Evolutionary conservation across 768 basidiomycete species (phyloP), one percentile per base, ranked within the genome.

Genomic region (Mycena polygramma): DNA sequence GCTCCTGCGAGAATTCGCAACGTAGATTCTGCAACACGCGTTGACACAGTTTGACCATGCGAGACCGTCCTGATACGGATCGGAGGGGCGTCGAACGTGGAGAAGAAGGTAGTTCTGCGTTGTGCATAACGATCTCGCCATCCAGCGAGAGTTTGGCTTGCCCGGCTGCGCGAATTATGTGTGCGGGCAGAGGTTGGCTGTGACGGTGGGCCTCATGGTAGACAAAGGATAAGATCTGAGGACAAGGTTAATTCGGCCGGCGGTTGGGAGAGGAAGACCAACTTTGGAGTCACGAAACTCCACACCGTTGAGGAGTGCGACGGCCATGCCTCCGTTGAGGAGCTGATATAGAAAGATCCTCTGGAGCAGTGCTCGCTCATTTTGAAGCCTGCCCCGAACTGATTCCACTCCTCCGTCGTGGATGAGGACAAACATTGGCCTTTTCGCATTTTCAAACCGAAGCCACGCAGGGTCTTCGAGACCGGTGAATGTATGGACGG

Each of bases 231-330:
- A 88, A 76, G 46, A 92, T 86, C 92, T 92, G 72, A 9, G 19
- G 37, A 36, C n/a, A 37, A 9, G 35, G 24, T 19, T 36, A 62
- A 20, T 13, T 55, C 30, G 11, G 15, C 36, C 17, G 65, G 17
- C 8, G 11, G 43, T 9, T 20, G 57, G 26, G 43, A 49, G 65
- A 51, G 49, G 53, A 48, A 37, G 8, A 52, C 78, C 22, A 19
- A 88, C 92, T 83, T 92, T 92, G 0, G 87, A 87, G 72, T 92
- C 90, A 49, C 85, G 84, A 72, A 90, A 92, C 71, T 88, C 87
- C 1, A 86, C 82, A 0, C 87, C 88, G 41, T 83, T 82, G 22
- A 93, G 78, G 10, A 87, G 76, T 0, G 87, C 83, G 8, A 90
- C 83, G 0, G 89, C 80, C 15, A 91, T 71, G 5, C 88, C 87